Conservation (phyloP, 305 asterid genomes). For the Fraxinus albicans region DNA sequence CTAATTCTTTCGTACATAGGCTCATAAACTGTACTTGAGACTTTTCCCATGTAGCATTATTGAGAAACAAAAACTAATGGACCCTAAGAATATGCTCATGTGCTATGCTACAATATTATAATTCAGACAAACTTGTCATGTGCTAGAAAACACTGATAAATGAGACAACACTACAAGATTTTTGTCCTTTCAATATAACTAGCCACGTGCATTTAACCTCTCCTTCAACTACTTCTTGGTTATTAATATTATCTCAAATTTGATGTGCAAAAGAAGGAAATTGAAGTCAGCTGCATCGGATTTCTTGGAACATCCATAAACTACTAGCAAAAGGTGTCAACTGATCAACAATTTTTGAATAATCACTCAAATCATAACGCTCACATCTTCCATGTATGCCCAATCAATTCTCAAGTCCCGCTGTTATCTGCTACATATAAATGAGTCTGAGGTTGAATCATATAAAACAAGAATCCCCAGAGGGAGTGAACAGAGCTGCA, state of each 20-base stretch:
- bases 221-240: background rate
- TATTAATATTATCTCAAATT: background rate
- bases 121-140: constrained; percentile 2
- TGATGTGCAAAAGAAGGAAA: background rate
- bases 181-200: background rate
- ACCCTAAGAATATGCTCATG: background rate
- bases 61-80: background rate
- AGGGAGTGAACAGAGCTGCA: background rate
- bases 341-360: constrained; percentile 4
- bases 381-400: background rate
- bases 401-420: background rate
- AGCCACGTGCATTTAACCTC: background rate
- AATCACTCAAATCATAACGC: background rate
- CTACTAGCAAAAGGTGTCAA: constrained; percentile 2
- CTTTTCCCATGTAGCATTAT: background rate
- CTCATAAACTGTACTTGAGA: background rate
- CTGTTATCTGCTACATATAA: background rate
- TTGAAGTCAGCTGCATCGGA: background rate
- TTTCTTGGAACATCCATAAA: background rate
- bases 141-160: constrained; percentile 14
- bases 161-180: background rate
- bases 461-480: background rate
- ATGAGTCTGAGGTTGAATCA: background rate
- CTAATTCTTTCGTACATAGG: background rate
- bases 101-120: background rate